A percentile compares a stretch with the other conserved stretches of the same genome.
phyloP scores from a whole-genome alignment of 2,329 filamentous ascomycete species.

The Eurotiales sp. region DNA sequence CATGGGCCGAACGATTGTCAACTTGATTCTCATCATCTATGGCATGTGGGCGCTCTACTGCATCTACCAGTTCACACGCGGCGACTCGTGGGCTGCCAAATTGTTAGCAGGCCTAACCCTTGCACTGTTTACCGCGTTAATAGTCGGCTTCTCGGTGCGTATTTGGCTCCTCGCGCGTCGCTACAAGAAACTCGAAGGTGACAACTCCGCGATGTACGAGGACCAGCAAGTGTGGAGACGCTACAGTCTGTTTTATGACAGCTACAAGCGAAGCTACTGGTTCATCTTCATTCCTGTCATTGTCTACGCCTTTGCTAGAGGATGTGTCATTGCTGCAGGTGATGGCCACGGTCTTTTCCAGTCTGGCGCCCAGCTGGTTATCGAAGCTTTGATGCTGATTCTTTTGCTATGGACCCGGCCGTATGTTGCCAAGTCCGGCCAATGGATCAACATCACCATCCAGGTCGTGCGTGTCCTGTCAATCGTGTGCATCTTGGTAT shows the following conservation, averaged over 20 bases:
- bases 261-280: slow-evolving; percentile 92
- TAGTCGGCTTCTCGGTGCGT: slow-evolving; percentile 79
- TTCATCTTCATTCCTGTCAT: slow-evolving; percentile 92
- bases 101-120: slow-evolving; percentile 77
- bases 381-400: slow-evolving; percentile 74
- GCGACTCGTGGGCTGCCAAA: slow-evolving; percentile 93
- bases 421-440: slow-evolving; percentile 80
- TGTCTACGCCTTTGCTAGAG: slow-evolving; percentile 85
- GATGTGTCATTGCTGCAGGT: slow-evolving; percentile 76
- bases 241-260: slow-evolving; percentile 96
- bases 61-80: slow-evolving; percentile 88
- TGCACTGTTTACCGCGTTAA: slow-evolving; percentile 70
- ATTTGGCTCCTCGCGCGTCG: slow-evolving; percentile 74
- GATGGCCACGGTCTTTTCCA: slow-evolving; percentile 84
- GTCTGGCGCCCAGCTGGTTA: slow-evolving; percentile 71
- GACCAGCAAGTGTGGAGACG: slow-evolving; percentile 89
- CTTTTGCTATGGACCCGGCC: slow-evolving; percentile 82
- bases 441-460: slow-evolving; percentile 90
- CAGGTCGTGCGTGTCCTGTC: slow-evolving; percentile 86
- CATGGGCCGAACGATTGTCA: slow-evolving; percentile 82
- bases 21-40: slow-evolving; percentile 86
- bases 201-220: slow-evolving; percentile 71
- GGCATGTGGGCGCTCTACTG: slow-evolving; percentile 95
- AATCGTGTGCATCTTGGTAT: slow-evolving; percentile 82
- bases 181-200: slow-evolving; percentile 72